These are phyloP conservation scores for Claviceps citrina DNA, from an alignment of 2,329 filamentous ascomycete species.

Conservation along the genomic window DNA sequence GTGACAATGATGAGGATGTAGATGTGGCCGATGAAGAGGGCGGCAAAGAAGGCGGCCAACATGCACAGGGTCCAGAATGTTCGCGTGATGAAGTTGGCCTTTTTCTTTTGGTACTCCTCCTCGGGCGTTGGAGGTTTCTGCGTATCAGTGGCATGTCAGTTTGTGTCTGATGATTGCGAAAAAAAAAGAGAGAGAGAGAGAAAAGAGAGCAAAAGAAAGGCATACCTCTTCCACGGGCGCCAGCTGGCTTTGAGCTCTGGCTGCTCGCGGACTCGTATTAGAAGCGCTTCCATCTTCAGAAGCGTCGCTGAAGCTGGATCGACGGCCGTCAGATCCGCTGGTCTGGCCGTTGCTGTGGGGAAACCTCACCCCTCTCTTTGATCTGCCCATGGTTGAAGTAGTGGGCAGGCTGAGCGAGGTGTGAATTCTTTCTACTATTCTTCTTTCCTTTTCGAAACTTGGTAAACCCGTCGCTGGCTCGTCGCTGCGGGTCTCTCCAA, in stretches of 20 bases:
- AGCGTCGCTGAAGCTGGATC: constrained; percentile 56
- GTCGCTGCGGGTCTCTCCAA: background rate
- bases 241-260: constrained; percentile 16
- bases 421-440: background rate
- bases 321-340: constrained; percentile 36
- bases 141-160: background rate
- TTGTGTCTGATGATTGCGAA: background rate
- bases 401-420: background rate
- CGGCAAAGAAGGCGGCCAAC: constrained; percentile 82
- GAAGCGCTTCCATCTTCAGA: constrained; percentile 38
- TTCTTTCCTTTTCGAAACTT: too few species aligned
- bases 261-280: constrained; percentile 15
- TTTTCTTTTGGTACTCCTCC: constrained; percentile 91
- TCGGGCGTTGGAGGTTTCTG: constrained; percentile 29
- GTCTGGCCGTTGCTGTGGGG: constrained; percentile 31
- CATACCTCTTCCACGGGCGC: constrained; percentile 23
- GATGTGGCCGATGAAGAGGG: constrained; percentile 91
- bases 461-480: background rate
- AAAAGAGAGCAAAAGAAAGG: background rate
- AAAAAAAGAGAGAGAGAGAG: background rate
- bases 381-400: constrained; percentile 18
- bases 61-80: constrained; percentile 98
- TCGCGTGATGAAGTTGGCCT: constrained; percentile 89
- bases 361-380: constrained; percentile 39
- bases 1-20: constrained; percentile 93